Conservation (phyloP, 1,139 yeast genomes). For the Yamadazyma buinensis region DNA sequence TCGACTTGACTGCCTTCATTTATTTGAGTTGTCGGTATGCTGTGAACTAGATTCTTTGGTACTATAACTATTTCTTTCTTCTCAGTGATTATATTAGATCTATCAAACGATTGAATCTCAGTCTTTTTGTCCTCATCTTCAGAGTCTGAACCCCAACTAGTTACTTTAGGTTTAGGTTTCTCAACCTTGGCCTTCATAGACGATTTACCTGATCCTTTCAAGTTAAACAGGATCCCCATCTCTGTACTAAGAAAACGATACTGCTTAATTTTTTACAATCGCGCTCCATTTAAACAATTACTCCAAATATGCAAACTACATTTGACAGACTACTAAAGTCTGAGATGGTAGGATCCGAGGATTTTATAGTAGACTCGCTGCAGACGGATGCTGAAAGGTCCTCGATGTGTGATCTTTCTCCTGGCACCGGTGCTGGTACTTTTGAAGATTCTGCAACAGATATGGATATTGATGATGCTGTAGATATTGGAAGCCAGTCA, state of each 20-base stretch:
- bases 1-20: background rate
- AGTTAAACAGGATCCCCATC: constrained; percentile 18
- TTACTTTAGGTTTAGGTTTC: background rate
- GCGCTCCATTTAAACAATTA: constrained; percentile 2
- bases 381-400: constrained; percentile 1
- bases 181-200: background rate
- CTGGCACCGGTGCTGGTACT: background rate
- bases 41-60: constrained; percentile 13
- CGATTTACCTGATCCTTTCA: constrained; percentile 12
- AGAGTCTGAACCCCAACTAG: constrained; percentile 9
- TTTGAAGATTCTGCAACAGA: background rate
- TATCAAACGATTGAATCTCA: constrained; percentile 20
- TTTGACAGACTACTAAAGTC: constrained; percentile 2
- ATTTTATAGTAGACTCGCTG: constrained; percentile 3
- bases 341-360: constrained; percentile 2
- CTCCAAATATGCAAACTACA: constrained; percentile 3
- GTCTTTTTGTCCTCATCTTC: constrained; percentile 18
- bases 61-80: constrained; percentile 20
- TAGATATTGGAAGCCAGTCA: background rate
- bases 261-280: background rate
- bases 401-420: background rate
- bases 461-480: background rate
- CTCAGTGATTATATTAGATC: constrained; percentile 12
- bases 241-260: background rate
- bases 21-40: constrained; percentile 1